Percentiles rank a stretch among this genome's conserved stretches.
phyloP scores from a whole-genome alignment of 176 grass and related monocot genomes.

The Saccharum officinarum region DNA sequence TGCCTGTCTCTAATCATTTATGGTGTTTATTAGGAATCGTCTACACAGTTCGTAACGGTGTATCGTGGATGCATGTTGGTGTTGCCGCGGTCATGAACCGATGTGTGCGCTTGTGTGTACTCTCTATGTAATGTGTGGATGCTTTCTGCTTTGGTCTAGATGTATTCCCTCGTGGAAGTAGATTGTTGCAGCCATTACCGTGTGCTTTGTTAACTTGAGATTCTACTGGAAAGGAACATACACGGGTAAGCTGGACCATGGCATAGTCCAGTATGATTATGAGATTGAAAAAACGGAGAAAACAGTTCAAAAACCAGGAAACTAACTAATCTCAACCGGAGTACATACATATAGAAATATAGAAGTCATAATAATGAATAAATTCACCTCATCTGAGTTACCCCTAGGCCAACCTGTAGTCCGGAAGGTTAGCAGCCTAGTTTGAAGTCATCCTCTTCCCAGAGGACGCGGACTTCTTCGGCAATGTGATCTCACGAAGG shows the following conservation, averaged over 20 bases:
- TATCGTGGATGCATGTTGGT: neutral
- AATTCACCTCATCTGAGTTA: neutral
- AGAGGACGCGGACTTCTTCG: neutral
- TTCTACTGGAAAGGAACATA: neutral
- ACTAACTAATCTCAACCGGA: neutral
- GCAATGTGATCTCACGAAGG: neutral
- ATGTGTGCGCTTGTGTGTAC: neutral
- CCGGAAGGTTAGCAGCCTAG: neutral
- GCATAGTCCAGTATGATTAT: neutral
- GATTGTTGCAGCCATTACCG: neutral
- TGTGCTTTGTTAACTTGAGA: neutral
- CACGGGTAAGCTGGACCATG: neutral
- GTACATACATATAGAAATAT: too few relatives aligned
- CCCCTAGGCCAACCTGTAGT: neutral
- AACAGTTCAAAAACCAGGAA: neutral
- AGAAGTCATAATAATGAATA: neutral
- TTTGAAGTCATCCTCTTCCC: neutral
- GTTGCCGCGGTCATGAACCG: neutral
- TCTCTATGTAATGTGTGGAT: neutral
- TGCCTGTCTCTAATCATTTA: constrained; percentile 15
- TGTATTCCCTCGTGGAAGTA: neutral
- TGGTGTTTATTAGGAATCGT: constrained; percentile 22
- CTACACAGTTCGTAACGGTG: neutral
- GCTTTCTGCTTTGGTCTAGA: neutral
- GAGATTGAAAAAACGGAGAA: neutral